These are phyloP conservation scores for Curvularia verruculosa DNA, from an alignment of 2,329 filamentous ascomycete species.

Conservation along the genomic window DNA sequence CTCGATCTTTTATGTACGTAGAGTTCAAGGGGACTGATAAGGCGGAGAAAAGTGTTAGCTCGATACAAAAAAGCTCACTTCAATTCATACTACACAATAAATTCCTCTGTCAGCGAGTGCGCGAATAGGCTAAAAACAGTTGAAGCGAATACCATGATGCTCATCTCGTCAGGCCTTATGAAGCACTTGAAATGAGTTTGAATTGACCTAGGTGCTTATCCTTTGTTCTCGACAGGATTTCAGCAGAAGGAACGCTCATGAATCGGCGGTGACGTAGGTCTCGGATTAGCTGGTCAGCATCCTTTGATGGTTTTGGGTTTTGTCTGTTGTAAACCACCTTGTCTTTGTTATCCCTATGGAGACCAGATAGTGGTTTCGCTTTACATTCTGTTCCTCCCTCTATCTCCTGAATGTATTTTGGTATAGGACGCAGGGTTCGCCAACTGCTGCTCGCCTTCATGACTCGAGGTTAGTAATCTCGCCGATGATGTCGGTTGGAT, in stretches of 20 bases:
- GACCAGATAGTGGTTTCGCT: neutral
- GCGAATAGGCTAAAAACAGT: slow-evolving; percentile 31
- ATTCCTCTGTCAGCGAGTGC: slow-evolving; percentile 35
- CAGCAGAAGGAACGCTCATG: too few relatives aligned
- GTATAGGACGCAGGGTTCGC: slow-evolving; percentile 5
- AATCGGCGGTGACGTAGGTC: neutral
- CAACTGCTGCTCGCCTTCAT: slow-evolving; percentile 1
- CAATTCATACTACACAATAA: too few relatives aligned
- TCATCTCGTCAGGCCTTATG: slow-evolving; percentile 12
- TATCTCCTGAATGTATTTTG: neutral
- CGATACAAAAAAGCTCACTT: too few relatives aligned
- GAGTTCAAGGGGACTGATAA: neutral
- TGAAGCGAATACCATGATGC: slow-evolving; percentile 25
- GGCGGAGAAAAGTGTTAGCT: neutral
- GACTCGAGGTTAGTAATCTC: neutral
- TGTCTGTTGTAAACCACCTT: neutral
- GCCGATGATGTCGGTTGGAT: neutral
- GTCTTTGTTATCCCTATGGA: neutral
- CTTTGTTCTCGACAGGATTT: neutral
- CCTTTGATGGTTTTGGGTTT: neutral
- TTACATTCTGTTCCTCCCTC: neutral
- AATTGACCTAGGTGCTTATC: neutral
- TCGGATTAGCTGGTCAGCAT: neutral
- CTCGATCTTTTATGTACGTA: neutral
- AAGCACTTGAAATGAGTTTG: slow-evolving; percentile 3